Base-by-base conservation (phyloP, 2,329 filamentous ascomycete species). In the Fusarium keratoplasticum region DNA sequence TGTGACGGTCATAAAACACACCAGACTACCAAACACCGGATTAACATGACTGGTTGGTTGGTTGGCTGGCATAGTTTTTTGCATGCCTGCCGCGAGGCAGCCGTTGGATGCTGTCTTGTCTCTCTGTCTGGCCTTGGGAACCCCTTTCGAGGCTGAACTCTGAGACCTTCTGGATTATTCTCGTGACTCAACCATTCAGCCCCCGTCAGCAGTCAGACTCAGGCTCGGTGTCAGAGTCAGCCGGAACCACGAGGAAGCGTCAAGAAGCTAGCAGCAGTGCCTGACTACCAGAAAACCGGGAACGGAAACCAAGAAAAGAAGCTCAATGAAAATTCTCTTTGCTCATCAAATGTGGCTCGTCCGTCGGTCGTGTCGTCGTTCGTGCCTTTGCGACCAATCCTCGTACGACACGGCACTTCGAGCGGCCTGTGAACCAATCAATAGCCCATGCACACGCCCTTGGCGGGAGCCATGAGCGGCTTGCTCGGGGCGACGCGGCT, bases 361-460 rank as follows among this genome's bases (percentile, higher is more conserved):
- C 63, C 44, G 27, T 35, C 57, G 44, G 42, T 70, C 36, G 54
- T 61, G 63, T 70, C 66, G 68, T 65, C 70, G 59, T 69, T 71
- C 54, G 62, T 54, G 47, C 50, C 66, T 36, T 61, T 64, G 64
- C 58, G 54, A 61, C 69, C 73, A 77, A 73, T 76, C 59, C 70
- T 75, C 60, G 72, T 69, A 66, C 65, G 74, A 77, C 76, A 77
- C 68, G 74, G 72, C 70, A 75, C 54, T 75, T 71, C 50, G 42
- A 58, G 65, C 64, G 64, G 62, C 36, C 52, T 67, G 47, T 73
- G 50, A 69, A 22, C 76, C 76, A 78, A 77, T 77, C 63, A 77
- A 60, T 29, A 36, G 52, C 20, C 61, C 69, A 76, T 73, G 57
- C 60, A 64, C 63, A 64, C 54, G 67, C 54, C 65, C 70, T 64